Base-by-base conservation (phyloP, 306 rosid genomes). In the Prunus mongolica region DNA sequence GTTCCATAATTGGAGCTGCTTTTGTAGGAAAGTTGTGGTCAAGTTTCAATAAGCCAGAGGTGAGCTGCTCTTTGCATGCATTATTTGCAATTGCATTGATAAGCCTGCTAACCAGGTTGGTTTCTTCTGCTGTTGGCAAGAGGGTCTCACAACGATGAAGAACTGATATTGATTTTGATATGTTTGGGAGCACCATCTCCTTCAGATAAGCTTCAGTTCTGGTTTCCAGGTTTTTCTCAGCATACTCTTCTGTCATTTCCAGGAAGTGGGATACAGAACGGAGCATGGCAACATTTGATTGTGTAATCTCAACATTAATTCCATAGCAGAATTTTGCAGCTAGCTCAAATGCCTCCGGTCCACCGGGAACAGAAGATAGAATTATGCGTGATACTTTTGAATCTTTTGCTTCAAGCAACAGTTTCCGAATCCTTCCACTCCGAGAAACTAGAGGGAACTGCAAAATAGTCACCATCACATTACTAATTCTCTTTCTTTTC, bases 281-380 rank as follows among this genome's bases (percentile, higher is more conserved):
- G 46, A 96, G 88, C 90, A 84, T 86, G 20, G 98, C 96, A 18
- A 89, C 86, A 63, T 96, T 96, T 78, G 94, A 85, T 65, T 84
- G 84, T 41, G 89, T 92, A 68, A 96, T 82, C 78, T 96, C 99
- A 25, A 89, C 72, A 47, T 82, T 83, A 24, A 91, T 73, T 71
- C 99, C 96, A 74, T 96, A 96, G 65, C 99, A 96, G 83, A 92
- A 93, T 67, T 91, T 96, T 12, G 98, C 98, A 32, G 97, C 97
- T 32, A 89, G 79, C 82, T 96, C 99, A 69, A 96, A 96, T 19
- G 97, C 98, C 87, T 81, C 93, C 22, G 93, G 71, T 34, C 98
- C 99, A 2, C 99, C 99, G 1, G 99, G 98, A 80, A 93, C 85
- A 14, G 81, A 55, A 3, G 88, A 52, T 18, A 93, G 88, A 81